Base-by-base conservation (phyloP, 2,329 filamentous ascomycete species). In the Scytalidium lignicola region DNA sequence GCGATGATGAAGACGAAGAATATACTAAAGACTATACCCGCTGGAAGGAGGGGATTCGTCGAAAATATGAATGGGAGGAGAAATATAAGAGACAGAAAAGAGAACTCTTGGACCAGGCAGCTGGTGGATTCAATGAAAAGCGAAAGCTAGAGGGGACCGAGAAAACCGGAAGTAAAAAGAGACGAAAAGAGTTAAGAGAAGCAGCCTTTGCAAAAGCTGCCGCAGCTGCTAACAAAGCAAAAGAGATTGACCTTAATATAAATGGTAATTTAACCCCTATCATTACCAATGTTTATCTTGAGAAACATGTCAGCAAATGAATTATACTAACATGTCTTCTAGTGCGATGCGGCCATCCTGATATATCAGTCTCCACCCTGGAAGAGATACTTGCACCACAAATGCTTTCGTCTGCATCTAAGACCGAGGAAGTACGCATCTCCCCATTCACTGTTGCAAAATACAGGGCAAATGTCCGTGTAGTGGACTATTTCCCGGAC, bases 401-500 rank as follows among this genome's bases (percentile, higher is more conserved):
- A 74, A 17, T 67, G 67, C 23, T 67, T 76, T 1, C 32, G 15
- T 67, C 74, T 7, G 29, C 43, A 39, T 68, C 61, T 15, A 48
- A 69, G 42, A 47, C 59, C 15, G 58, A n/a, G 58, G 40, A 63
- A 2, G 72, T 20, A 59, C 37, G 62, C 1, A 70, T 59, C 2
- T 61, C 91, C 0, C 88, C 90, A 0, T 95, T 95, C 60, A 74
- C 83, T 49, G 90, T 91, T 60, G 70, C 77, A 49, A 86, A 82
- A 40, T 90, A 90, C 63, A 80, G 82, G 43, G 73, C 81, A 19
- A 74, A 77, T 28, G 83, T 88, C 29, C 84, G 88, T n/a, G 84
- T 95, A 1, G 77, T 95, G 29, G 88, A 96, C 67, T 96, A 88
- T 65, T 80, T 77, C 50, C 92, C 92, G 0, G 68, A 74, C 2